Percentiles rank a stretch among this genome's conserved stretches.
Conservation (phyloP, 441 rosid species). For the Heliophila coronopifolia region DNA sequence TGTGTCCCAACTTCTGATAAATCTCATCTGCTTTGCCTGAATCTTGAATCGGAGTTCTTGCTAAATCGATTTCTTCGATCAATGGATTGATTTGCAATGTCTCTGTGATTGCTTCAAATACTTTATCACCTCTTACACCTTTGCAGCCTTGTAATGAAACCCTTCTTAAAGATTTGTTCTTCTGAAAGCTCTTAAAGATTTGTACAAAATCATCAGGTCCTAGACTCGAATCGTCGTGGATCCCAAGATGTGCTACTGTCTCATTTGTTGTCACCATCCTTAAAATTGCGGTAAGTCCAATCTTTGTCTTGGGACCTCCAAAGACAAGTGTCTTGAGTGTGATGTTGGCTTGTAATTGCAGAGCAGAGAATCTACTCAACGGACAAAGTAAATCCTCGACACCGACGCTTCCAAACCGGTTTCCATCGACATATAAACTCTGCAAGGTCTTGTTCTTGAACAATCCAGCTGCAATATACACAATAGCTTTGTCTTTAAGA, state of each 20-base stretch:
- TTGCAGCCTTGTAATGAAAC: slow-evolving; percentile 81
- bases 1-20: slow-evolving; percentile 71
- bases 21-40: slow-evolving; percentile 66
- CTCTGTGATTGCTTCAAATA: slow-evolving; percentile 61
- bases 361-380: slow-evolving; percentile 74
- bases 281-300: slow-evolving; percentile 66
- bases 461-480: slow-evolving; percentile 81
- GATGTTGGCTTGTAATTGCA: slow-evolving; percentile 81
- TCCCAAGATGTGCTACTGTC: slow-evolving; percentile 56
- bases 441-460: slow-evolving; percentile 72
- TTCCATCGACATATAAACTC: slow-evolving; percentile 69
- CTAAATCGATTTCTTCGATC: slow-evolving; percentile 79
- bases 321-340: slow-evolving; percentile 57
- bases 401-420: slow-evolving; percentile 65
- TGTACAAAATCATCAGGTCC: slow-evolving; percentile 62
- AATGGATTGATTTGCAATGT: slow-evolving; percentile 77
- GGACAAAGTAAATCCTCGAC: slow-evolving; percentile 81
- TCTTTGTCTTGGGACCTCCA: slow-evolving; percentile 63
- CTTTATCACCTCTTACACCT: slow-evolving; percentile 67
- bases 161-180: slow-evolving; percentile 61
- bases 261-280: slow-evolving; percentile 75
- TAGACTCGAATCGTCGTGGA: slow-evolving; percentile 65
- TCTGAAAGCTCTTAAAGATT: slow-evolving; percentile 64
- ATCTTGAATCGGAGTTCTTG: slow-evolving; percentile 62
- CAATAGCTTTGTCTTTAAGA: slow-evolving; percentile 77